Conservation (phyloP, 1,284 basidiomycete species). For the Trametes versicolor region DNA sequence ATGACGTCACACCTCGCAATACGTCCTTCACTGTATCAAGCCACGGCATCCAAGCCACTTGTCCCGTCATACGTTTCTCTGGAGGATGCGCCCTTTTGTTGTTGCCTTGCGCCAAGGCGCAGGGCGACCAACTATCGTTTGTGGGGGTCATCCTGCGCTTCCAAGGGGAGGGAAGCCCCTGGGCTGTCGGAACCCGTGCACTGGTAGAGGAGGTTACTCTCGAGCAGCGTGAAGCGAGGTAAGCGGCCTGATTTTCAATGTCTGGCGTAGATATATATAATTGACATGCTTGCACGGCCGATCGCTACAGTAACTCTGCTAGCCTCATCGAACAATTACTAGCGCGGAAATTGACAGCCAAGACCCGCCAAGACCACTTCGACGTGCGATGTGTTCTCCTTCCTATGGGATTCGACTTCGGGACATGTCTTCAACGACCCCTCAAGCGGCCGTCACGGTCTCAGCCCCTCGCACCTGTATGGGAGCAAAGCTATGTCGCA, state of each 20-base stretch:
- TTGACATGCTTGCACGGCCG: no score
- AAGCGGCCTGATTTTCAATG: background rate
- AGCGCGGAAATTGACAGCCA: background rate
- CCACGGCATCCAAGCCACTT: conserved; percentile 10
- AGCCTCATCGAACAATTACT: background rate
- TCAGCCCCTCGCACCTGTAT: background rate
- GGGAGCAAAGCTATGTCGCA: conserved; percentile 10
- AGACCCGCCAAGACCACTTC: background rate
- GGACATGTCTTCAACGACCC: conserved; percentile 1
- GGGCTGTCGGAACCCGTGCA: background rate
- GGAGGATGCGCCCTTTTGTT: background rate
- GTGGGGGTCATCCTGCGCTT: conserved; percentile 8
- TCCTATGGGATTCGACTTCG: conserved; percentile 10
- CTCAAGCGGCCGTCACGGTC: background rate
- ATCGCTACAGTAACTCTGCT: background rate
- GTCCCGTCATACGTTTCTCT: conserved; percentile 10
- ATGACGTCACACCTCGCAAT: background rate
- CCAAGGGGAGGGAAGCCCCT: conserved; percentile 1
- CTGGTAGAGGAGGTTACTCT: background rate
- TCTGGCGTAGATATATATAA: background rate
- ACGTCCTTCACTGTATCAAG: conserved; percentile 1
- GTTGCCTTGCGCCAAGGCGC: conserved; percentile 3
- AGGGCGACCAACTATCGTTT: background rate
- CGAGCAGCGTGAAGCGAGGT: background rate
- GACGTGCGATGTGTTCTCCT: conserved; percentile 7